phyloP scores from a whole-genome alignment of 2,329 filamentous ascomycete genomes.

The Paraphoma sp. region DNA sequence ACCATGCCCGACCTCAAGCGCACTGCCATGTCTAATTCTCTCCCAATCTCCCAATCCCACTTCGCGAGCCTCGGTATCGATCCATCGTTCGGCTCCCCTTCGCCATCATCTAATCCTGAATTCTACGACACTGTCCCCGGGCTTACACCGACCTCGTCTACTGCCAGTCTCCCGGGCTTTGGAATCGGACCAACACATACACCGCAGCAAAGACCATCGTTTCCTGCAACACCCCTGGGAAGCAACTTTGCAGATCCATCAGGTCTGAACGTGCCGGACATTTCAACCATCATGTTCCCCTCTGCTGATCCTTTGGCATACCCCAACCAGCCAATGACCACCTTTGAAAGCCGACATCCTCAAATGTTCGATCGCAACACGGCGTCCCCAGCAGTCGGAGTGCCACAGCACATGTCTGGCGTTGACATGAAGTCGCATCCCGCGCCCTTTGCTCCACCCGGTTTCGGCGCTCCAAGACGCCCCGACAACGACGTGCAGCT shows the following conservation, averaged over 20 bases:
- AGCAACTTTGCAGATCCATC: conserved; percentile 40
- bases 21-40: conserved; percentile 28
- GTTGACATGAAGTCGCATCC: conserved; percentile 38
- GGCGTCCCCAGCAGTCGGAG: conserved; percentile 22
- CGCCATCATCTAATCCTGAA: conserved; percentile 30
- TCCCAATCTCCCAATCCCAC: conserved; percentile 38
- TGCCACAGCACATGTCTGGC: conserved; percentile 27
- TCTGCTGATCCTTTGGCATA: conserved; percentile 80
- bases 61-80: conserved; percentile 37
- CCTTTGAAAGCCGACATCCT: conserved; percentile 54
- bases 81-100: conserved; percentile 32
- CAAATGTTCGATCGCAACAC: conserved; percentile 35
- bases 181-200: conserved; percentile 27
- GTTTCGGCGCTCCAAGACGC: conserved; percentile 22
- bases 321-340: conserved; percentile 75
- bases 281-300: conserved; percentile 82
- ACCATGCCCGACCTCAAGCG: conserved; percentile 36
- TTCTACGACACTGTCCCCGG: conserved; percentile 40
- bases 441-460: conserved; percentile 27
- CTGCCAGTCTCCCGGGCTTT: conserved; percentile 36
- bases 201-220: conserved; percentile 35
- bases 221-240: conserved; percentile 36
- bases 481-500: conserved; percentile 75
- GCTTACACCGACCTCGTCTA: conserved; percentile 43
- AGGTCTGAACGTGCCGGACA: conserved; percentile 58